These are phyloP conservation scores for Monascus purpureus DNA, from an alignment of 495 filamentous ascomycete genomes.

Conservation along the genomic window DNA sequence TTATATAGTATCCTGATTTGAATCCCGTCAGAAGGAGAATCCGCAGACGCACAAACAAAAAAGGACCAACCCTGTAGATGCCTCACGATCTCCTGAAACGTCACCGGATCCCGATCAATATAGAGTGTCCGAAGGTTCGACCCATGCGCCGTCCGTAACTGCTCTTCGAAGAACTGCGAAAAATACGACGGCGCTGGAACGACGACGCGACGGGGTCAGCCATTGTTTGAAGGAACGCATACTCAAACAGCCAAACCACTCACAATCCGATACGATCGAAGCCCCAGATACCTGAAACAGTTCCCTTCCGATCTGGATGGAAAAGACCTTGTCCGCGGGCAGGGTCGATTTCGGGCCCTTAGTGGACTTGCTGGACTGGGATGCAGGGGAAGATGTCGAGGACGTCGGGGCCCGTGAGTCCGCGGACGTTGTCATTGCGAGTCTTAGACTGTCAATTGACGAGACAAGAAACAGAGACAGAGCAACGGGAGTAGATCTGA, in stretches of 20 bases:
- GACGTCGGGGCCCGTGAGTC: too few species aligned
- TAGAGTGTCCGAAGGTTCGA: slow-evolving; percentile 59
- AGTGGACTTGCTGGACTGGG: too few species aligned
- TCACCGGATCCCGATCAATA: slow-evolving; percentile 87
- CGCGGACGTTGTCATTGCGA: too few species aligned
- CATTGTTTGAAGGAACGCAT: too few species aligned
- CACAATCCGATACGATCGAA: slow-evolving; percentile 74
- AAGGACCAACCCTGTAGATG: slow-evolving; percentile 61
- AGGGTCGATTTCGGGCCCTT: slow-evolving; percentile 6
- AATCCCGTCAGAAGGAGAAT: too few species aligned
- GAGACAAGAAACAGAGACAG: too few species aligned
- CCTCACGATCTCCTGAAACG: slow-evolving; percentile 76
- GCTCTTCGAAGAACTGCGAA: slow-evolving; percentile 82
- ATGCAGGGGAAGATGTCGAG: too few species aligned
- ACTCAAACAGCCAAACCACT: too few species aligned
- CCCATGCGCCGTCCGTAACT: slow-evolving; percentile 51
- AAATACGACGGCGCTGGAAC: slow-evolving; percentile 94
- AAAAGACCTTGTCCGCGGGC: slow-evolving; percentile 47
- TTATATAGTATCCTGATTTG: slow-evolving; percentile 60
- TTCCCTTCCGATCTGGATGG: slow-evolving; percentile 71
- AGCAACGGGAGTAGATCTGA: too few species aligned
- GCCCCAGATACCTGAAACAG: slow-evolving; percentile 69
- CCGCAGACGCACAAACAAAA: background rate
- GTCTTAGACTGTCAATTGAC: too few species aligned
- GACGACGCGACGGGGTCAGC: too few species aligned